Percentiles rank a stretch among this genome's conserved stretches.
phyloP scores from a whole-genome alignment of 2,329 filamentous ascomycete genomes.

The Fusarium tuaranense region DNA sequence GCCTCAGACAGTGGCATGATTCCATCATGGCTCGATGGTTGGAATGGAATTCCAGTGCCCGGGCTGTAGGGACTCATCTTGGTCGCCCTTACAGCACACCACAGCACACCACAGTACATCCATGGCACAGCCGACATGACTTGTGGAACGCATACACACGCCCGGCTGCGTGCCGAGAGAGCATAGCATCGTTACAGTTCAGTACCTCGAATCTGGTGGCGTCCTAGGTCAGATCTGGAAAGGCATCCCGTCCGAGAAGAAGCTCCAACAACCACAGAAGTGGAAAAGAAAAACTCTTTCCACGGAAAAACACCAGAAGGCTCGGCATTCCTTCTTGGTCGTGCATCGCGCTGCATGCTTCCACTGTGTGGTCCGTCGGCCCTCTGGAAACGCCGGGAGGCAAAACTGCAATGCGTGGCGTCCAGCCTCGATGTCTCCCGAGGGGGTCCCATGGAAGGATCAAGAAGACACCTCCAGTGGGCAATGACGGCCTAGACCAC shows the following conservation, averaged over 20 bases:
- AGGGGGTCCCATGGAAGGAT: slow-evolving; percentile 16
- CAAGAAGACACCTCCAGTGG: slow-evolving; percentile 8
- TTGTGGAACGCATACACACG: slow-evolving; percentile 20
- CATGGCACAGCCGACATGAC: slow-evolving; percentile 20
- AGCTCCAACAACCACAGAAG: slow-evolving; percentile 11
- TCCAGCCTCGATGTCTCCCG: slow-evolving; percentile 29
- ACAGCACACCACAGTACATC: slow-evolving; percentile 10
- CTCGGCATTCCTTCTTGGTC: slow-evolving; percentile 27
- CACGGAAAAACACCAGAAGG: slow-evolving; percentile 23
- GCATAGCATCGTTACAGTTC: background rate
- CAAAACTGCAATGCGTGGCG: slow-evolving; percentile 38
- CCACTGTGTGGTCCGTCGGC: slow-evolving; percentile 26
- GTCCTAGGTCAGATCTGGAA: slow-evolving; percentile 28
- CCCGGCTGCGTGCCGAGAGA: background rate
- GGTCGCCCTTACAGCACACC: slow-evolving; percentile 1
- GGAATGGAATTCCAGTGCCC: slow-evolving; percentile 37
- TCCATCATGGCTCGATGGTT: slow-evolving; percentile 25
- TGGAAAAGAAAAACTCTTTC: slow-evolving; percentile 14
- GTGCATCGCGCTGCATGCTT: slow-evolving; percentile 24
- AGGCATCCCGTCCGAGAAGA: slow-evolving; percentile 12
- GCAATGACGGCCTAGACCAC: slow-evolving; percentile 22
- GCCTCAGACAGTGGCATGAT: slow-evolving; percentile 13
- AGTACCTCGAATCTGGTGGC: slow-evolving; percentile 23
- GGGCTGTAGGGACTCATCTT: slow-evolving; percentile 29
- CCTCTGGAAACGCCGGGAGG: slow-evolving; percentile 35